Conservation (phyloP, 2,329 filamentous ascomycete species). For the Alternaria brassicicola region DNA sequence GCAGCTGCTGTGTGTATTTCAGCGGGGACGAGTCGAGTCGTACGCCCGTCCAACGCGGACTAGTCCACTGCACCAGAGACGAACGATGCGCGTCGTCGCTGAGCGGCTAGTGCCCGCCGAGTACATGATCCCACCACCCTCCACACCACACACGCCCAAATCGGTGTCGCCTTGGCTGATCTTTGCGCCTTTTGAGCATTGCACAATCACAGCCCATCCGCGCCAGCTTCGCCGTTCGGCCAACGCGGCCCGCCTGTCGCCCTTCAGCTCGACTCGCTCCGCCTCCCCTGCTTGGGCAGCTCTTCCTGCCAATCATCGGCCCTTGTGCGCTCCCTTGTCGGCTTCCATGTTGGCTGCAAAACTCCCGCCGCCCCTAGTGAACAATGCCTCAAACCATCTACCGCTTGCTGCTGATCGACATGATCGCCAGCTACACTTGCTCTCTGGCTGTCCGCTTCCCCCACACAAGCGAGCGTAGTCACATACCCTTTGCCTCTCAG, state of each 20-base stretch:
- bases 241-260: background rate
- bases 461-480: background rate
- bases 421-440: background rate
- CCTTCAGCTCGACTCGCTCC: background rate
- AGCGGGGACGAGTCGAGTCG: slow-evolving; percentile 3
- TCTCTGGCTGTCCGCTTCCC: background rate
- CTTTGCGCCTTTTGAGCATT: background rate
- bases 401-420: background rate
- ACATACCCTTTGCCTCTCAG: background rate
- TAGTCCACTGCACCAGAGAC: background rate
- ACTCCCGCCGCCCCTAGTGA: background rate
- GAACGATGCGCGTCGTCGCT: background rate
- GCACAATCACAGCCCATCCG: background rate
- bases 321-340: background rate
- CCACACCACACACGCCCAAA: background rate
- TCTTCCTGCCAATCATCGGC: background rate
- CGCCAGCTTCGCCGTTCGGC: background rate
- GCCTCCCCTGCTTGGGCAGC: background rate
- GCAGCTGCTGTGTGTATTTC: slow-evolving; percentile 6
- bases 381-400: background rate
- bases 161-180: background rate
- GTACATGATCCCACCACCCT: background rate
- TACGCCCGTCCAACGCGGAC: background rate
- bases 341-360: background rate
- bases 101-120: background rate